Evolutionary conservation across 495 filamentous ascomycete species (phyloP).

Genomic region (Neurospora africana): DNA sequence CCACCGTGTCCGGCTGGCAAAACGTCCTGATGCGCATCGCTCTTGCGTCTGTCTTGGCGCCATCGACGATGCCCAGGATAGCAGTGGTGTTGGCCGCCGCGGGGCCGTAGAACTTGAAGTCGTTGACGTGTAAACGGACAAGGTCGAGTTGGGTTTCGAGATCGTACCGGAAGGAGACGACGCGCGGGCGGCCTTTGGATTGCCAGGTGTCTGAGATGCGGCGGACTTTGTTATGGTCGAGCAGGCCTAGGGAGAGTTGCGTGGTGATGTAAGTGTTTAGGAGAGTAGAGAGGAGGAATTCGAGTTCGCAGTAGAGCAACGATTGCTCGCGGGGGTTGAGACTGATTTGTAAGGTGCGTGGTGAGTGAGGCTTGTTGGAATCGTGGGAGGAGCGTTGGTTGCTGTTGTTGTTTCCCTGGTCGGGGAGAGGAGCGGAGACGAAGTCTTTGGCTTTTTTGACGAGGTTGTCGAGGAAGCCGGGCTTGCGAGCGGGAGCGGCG

Average conservation of each 20-base stretch:
- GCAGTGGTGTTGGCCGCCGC: slow-evolving; percentile 11
- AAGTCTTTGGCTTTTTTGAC: slow-evolving; percentile 35
- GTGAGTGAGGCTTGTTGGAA: slow-evolving; percentile 6
- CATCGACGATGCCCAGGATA: slow-evolving; percentile 26
- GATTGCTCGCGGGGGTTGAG: slow-evolving; percentile 35
- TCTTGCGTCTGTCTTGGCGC: slow-evolving; percentile 30
- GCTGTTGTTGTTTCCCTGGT: slow-evolving; percentile 10
- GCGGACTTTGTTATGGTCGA: slow-evolving; percentile 23
- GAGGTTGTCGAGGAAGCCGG: slow-evolving; percentile 25
- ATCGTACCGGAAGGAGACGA: slow-evolving; percentile 37
- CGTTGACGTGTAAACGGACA: slow-evolving; percentile 24
- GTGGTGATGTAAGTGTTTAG: slow-evolving; percentile 29
- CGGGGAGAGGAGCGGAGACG: slow-evolving; percentile 19
- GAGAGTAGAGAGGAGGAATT: slow-evolving; percentile 24
- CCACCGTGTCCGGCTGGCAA: slow-evolving; percentile 37
- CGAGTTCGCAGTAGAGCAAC: slow-evolving; percentile 37
- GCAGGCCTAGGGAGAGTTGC: slow-evolving; percentile 29
- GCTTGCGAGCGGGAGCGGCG: slow-evolving; percentile 12
- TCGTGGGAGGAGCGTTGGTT: slow-evolving; percentile 18
- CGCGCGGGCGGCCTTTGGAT: slow-evolving; percentile 31
- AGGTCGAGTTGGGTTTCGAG: slow-evolving; percentile 40
- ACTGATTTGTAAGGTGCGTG: slow-evolving; percentile 22
- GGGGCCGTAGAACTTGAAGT: slow-evolving; percentile 35
- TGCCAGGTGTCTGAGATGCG: slow-evolving; percentile 29
- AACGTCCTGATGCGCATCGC: slow-evolving; percentile 30